These are phyloP conservation scores for Cutaneotrichosporon cyanovorans DNA, from an alignment of 1,284 basidiomycete genomes.

Conservation along the genomic window DNA sequence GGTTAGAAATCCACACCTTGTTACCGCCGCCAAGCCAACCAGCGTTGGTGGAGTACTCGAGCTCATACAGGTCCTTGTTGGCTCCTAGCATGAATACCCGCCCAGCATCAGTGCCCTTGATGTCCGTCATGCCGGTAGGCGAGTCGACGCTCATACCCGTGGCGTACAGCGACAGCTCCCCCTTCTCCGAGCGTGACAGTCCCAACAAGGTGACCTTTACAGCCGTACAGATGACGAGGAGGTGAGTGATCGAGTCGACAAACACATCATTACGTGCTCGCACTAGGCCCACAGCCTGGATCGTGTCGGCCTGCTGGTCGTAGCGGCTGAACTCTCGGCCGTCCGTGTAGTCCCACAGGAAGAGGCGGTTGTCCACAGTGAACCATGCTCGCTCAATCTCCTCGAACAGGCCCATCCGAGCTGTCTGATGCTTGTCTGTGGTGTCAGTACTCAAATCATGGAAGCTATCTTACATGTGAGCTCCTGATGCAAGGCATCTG, in stretches of 20 bases:
- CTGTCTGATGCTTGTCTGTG: conserved; percentile 32
- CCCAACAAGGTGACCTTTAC: conserved; percentile 78
- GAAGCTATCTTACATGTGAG: conserved; percentile 38
- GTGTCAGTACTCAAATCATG: conserved; percentile 7
- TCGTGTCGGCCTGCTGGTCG: conserved; percentile 83
- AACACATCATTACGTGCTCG: conserved; percentile 67
- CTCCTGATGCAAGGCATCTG: conserved; percentile 40
- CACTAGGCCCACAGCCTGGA: conserved; percentile 76
- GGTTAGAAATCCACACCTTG: conserved; percentile 48
- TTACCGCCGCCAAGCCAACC: conserved; percentile 65
- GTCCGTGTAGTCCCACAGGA: conserved; percentile 94
- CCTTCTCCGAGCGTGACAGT: conserved; percentile 52
- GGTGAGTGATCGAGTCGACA: conserved; percentile 80
- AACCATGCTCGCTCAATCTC: conserved; percentile 95
- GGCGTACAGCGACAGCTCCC: conserved; percentile 78
- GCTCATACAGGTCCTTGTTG: conserved; percentile 85
- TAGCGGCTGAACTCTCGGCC: conserved; percentile 58
- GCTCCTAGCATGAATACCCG: conserved; percentile 84
- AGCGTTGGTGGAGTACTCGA: conserved; percentile 84
- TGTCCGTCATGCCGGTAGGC: conserved; percentile 69
- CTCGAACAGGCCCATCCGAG: conserved; percentile 77
- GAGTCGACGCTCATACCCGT: conserved; percentile 74
- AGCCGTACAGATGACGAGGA: conserved; percentile 86
- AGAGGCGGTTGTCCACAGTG: conserved; percentile 86
- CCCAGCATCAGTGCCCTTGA: conserved; percentile 70